These are phyloP conservation scores for Smallanthus sonchifolius DNA, from an alignment of 129 eudicot species.

Conservation along the genomic window DNA sequence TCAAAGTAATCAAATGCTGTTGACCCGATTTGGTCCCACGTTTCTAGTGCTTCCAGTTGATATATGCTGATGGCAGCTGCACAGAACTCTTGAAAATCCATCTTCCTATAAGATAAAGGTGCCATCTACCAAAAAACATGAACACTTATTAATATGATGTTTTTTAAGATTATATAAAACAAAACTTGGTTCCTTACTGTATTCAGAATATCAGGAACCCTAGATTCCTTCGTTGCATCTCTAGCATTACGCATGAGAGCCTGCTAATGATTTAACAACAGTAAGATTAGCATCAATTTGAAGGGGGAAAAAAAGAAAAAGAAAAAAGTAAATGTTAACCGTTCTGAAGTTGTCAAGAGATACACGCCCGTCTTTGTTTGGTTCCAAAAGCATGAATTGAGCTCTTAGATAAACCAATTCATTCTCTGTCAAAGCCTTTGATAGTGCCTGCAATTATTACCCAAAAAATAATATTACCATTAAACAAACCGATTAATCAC, in stretches of 20 bases:
- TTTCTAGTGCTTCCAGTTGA: slow-evolving; percentile 49
- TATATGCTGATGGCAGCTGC: slow-evolving; percentile 62
- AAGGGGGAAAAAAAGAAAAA: neutral
- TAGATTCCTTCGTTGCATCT: slow-evolving; percentile 63
- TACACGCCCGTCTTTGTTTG: slow-evolving; percentile 69
- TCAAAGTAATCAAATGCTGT: slow-evolving; percentile 29
- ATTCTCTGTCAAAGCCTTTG: slow-evolving; percentile 80
- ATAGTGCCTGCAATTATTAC: slow-evolving; percentile 52
- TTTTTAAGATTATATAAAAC: neutral
- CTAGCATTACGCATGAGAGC: slow-evolving; percentile 56
- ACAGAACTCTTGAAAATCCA: slow-evolving; percentile 64
- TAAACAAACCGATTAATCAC: neutral
- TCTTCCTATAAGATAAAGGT: slow-evolving; percentile 46
- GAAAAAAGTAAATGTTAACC: slow-evolving; percentile 20
- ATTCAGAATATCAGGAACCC: slow-evolving; percentile 58
- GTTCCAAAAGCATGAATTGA: slow-evolving; percentile 79
- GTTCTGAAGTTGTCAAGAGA: slow-evolving; percentile 79
- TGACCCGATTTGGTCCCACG: slow-evolving; percentile 53
- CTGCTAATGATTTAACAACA: slow-evolving; percentile 16
- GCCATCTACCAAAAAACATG: slow-evolving; percentile 40
- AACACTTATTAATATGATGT: neutral
- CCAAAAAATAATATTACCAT: neutral
- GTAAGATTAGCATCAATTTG: neutral
- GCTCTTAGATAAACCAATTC: slow-evolving; percentile 77
- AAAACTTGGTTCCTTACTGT: slow-evolving; percentile 28